Base-by-base conservation (phyloP, 2,329 filamentous ascomycete species). In the Ophiostoma ips region DNA sequence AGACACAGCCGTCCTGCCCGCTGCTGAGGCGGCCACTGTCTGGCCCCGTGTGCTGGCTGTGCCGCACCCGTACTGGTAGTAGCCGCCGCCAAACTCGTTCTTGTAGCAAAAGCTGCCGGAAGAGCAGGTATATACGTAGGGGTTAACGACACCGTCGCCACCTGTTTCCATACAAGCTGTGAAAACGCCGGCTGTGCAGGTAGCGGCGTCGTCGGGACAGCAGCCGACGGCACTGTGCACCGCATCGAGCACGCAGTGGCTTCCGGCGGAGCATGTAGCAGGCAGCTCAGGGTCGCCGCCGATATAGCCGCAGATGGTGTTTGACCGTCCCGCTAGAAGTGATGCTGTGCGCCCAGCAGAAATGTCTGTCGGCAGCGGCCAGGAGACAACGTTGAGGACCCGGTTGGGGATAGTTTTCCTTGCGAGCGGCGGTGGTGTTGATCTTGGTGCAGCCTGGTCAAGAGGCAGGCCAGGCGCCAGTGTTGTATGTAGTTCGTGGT, bases 221-320 rank as follows among this genome's bases (percentile, higher is more conserved):
- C 60, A 60, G 33, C 60, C 59, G 10, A 62, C 57, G 5, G 56
- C 59, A 19, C 57, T 55, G 41, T 61, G 54, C 50, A 58, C 57
- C 2, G 54, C 53, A 30, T 78, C 75, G 40, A 75, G 63, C 21
- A 75, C 76, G 58, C 76, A 80, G 60, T 79, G 74, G 35, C 75
- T 78, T 33, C 75, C 76, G 0, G 69, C 67, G 28, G 67, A 70
- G 58, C 76, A 80, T 35, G 76, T 79, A 36, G 76, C 76, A 3
- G 75, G 73, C 30, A 77, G 61, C 21, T 63, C 61, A 1, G 69
- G 60, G 55, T 77, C 61, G 19, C 74, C 76, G 53, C 69, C 71
- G 57, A 80, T 67, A 61, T 71, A 80, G 38, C 76, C 76, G 56
- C 76, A 79, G 50, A 80, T 59, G 15, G 75, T 79, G 61, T 76